phyloP scores from a whole-genome alignment of 257 asterid genomes.

The Plectranthus barbatus region DNA sequence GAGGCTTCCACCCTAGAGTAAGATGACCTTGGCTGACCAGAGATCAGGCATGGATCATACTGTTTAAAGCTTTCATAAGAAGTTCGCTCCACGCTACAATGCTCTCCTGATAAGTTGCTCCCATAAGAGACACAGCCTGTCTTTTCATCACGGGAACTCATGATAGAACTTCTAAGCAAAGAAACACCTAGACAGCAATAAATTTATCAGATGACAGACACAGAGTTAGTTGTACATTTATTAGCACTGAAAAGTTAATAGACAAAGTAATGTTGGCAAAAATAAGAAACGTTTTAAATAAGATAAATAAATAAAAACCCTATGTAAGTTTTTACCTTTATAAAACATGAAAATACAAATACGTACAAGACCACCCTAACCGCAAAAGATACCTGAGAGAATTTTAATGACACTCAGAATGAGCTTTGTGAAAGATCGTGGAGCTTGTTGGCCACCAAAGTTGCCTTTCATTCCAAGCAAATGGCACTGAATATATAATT shows the following conservation, averaged over 20 bases:
- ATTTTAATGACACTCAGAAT: slow-evolving; percentile 53
- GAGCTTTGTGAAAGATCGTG: slow-evolving; percentile 60
- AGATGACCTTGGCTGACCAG: slow-evolving; percentile 31
- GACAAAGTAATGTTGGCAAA: neutral
- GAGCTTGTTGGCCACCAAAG: slow-evolving; percentile 42
- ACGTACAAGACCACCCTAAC: neutral
- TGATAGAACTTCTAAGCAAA: slow-evolving; percentile 24
- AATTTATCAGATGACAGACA: slow-evolving; percentile 3
- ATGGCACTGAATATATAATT: slow-evolving; percentile 45
- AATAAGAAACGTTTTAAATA: neutral
- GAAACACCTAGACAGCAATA: slow-evolving; percentile 36
- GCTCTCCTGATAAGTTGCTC: slow-evolving; percentile 26
- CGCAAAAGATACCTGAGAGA: slow-evolving; percentile 64
- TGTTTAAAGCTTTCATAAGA: slow-evolving; percentile 30
- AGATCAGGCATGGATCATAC: slow-evolving; percentile 14
- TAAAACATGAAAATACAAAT: neutral
- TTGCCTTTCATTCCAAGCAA: slow-evolving; percentile 74
- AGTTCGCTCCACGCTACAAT: slow-evolving; percentile 22
- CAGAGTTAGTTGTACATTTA: slow-evolving; percentile 10
- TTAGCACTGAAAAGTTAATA: neutral
- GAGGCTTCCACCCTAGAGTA: slow-evolving; percentile 27
- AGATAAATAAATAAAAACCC: neutral
- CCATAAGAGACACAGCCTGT: slow-evolving; percentile 18
- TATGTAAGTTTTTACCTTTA: neutral
- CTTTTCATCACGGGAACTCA: slow-evolving; percentile 23